A percentile compares a stretch with the other conserved stretches of the same genome.
Evolutionary conservation across 345 rosid species (phyloP).

Genomic region (Isatis tinctoria): DNA sequence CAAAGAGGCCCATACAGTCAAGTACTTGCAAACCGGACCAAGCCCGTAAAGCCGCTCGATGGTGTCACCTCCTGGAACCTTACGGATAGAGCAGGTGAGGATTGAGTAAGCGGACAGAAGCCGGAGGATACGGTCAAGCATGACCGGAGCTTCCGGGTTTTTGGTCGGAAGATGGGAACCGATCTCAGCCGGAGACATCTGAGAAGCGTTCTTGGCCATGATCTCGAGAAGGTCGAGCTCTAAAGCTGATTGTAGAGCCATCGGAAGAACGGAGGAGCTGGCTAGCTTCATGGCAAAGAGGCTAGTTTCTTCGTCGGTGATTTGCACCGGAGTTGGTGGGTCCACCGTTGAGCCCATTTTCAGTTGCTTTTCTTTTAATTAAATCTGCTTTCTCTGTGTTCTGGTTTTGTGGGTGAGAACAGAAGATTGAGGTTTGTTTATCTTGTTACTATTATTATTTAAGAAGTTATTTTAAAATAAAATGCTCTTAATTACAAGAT

Average conservation of each 20-base stretch:
- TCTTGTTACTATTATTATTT: no score
- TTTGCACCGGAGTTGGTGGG: slow-evolving; percentile 60
- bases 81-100: slow-evolving; percentile 44
- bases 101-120: slow-evolving; percentile 61
- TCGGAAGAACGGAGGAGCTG: slow-evolving; percentile 67
- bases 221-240: slow-evolving; percentile 83
- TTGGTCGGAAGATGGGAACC: slow-evolving; percentile 67
- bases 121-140: slow-evolving; percentile 67
- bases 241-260: slow-evolving; percentile 71
- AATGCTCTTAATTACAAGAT: no score
- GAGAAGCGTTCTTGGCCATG: slow-evolving; percentile 53
- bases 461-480: no score
- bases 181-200: slow-evolving; percentile 53
- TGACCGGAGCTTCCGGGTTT: slow-evolving; percentile 63
- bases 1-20: no score
- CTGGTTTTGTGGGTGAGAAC: no score
- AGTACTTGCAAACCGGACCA: slow-evolving; percentile 72
- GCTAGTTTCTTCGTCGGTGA: slow-evolving; percentile 62
- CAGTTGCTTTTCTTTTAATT: neutral
- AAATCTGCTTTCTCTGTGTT: no score
- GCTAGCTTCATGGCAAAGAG: slow-evolving; percentile 67
- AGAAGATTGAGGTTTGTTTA: no score
- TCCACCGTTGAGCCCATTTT: slow-evolving; percentile 57
- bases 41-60: slow-evolving; percentile 58
- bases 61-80: slow-evolving; percentile 37